A percentile compares a stretch with the other conserved stretches of the same genome.
phyloP scores from a whole-genome alignment of 1,284 basidiomycete species.

The Cryptococcus depauperatus region DNA sequence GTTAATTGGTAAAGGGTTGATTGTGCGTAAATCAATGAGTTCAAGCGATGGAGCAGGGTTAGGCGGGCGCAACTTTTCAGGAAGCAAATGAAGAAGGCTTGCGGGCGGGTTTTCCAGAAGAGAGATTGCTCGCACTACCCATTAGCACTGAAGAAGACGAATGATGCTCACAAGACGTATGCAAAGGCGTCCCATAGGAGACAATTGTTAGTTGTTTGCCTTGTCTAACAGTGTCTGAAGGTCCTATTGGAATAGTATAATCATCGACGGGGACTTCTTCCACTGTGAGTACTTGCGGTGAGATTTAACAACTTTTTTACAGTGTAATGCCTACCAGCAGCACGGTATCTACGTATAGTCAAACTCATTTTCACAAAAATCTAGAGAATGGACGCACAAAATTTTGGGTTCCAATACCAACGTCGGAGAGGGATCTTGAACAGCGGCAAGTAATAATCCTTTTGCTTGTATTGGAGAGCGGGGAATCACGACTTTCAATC shows the following conservation, averaged over 20 bases:
- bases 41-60: conserved; percentile 55
- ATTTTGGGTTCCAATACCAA: conserved; percentile 90
- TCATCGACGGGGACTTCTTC: conserved; percentile 89
- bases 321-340: conserved; percentile 21
- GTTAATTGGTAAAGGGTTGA: conserved; percentile 81
- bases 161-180: conserved; percentile 64
- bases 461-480: conserved; percentile 91
- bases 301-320: not conserved
- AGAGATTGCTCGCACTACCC: conserved; percentile 40
- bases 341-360: conserved; percentile 24
- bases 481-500: conserved; percentile 86
- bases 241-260: conserved; percentile 68
- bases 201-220: conserved; percentile 81
- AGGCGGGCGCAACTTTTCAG: conserved; percentile 58
- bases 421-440: conserved; percentile 85
- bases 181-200: conserved; percentile 85
- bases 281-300: conserved; percentile 47
- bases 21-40: conserved; percentile 81
- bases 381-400: conserved; percentile 15
- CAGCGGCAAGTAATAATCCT: conserved; percentile 72
- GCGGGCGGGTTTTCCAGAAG: conserved; percentile 52
- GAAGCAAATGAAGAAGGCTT: conserved; percentile 61
- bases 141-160: conserved; percentile 47
- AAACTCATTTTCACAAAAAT: not conserved
- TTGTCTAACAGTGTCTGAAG: conserved; percentile 63